phyloP scores from a whole-genome alignment of 345 rosid species.

The Melaleuca alternifolia region DNA sequence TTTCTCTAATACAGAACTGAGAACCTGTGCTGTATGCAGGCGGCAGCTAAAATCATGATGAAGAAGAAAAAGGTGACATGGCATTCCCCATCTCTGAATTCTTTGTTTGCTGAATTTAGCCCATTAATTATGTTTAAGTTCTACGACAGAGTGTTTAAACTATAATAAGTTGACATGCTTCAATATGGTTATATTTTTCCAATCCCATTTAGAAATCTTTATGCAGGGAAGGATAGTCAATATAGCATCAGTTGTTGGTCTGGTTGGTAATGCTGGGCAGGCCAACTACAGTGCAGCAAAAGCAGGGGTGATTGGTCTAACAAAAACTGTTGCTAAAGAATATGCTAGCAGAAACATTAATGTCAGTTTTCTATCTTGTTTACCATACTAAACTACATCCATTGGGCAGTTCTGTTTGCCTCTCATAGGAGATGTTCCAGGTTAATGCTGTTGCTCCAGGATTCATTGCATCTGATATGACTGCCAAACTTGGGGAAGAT shows the following conservation, averaged over 20 bases:
- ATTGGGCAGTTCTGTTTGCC: neutral
- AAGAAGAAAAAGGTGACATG: conserved; percentile 68
- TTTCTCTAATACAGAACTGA: conserved; percentile 1
- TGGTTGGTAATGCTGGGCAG: conserved; percentile 91
- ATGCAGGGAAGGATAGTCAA: conserved; percentile 84
- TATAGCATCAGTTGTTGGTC: conserved; percentile 89
- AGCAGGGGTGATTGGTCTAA: conserved; percentile 92
- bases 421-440: conserved; percentile 14
- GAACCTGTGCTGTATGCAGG: conserved; percentile 31
- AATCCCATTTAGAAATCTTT: neutral
- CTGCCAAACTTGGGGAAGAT: conserved; percentile 87
- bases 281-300: conserved; percentile 98
- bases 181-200: neutral
- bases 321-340: conserved; percentile 84
- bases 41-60: conserved; percentile 92
- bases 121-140: neutral
- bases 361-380: conserved; percentile 22
- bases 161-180: neutral
- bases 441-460: conserved; percentile 95
- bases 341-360: conserved; percentile 85
- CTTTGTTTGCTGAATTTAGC: neutral
- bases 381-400: neutral
- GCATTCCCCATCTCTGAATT: neutral
- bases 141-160: neutral
- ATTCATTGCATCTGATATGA: conserved; percentile 92